Evolutionary conservation across 108 stramenopile species (phyloP).

Genomic region (Fragilaria radians): DNA sequence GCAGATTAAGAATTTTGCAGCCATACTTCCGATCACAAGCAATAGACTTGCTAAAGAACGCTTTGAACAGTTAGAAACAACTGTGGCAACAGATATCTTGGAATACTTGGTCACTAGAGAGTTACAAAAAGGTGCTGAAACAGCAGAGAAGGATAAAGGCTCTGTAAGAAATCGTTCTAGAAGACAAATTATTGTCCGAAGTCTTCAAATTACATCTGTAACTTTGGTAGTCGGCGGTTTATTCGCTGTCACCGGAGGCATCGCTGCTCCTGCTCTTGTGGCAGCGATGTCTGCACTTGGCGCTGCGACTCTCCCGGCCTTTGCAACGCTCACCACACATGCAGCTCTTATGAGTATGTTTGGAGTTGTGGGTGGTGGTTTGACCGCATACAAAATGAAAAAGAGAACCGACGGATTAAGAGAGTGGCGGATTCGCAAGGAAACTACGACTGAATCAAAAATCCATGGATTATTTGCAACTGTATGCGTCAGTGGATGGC

Average conservation of each 20-base stretch:
- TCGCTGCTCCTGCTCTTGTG: slow-evolving; percentile 53
- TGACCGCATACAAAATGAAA: slow-evolving; percentile 52
- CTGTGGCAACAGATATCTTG: neutral
- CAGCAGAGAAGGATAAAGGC: neutral
- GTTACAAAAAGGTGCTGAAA: too few species aligned
- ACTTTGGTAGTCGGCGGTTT: slow-evolving; percentile 36
- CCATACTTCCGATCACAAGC: neutral
- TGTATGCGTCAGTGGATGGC: slow-evolving; percentile 19
- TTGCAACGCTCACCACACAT: slow-evolving; percentile 33
- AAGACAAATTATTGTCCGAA: slow-evolving; percentile 19
- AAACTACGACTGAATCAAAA: slow-evolving; percentile 34
- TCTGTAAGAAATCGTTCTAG: slow-evolving; percentile 2
- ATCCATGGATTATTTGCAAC: slow-evolving; percentile 16
- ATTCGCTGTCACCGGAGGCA: slow-evolving; percentile 46
- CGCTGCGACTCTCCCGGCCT: slow-evolving; percentile 21
- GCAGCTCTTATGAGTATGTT: slow-evolving; percentile 39
- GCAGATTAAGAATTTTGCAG: neutral
- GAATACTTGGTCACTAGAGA: neutral
- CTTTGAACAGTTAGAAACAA: slow-evolving; percentile 3
- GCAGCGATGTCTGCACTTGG: slow-evolving; percentile 39
- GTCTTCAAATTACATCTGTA: slow-evolving; percentile 38
- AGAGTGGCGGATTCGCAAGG: slow-evolving; percentile 34
- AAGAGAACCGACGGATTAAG: slow-evolving; percentile 36
- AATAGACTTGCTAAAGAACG: neutral
- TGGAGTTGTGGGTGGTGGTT: slow-evolving; percentile 51